Base-by-base conservation (phyloP, 148 eudicot genomes). In the Agrostemma githago region DNA sequence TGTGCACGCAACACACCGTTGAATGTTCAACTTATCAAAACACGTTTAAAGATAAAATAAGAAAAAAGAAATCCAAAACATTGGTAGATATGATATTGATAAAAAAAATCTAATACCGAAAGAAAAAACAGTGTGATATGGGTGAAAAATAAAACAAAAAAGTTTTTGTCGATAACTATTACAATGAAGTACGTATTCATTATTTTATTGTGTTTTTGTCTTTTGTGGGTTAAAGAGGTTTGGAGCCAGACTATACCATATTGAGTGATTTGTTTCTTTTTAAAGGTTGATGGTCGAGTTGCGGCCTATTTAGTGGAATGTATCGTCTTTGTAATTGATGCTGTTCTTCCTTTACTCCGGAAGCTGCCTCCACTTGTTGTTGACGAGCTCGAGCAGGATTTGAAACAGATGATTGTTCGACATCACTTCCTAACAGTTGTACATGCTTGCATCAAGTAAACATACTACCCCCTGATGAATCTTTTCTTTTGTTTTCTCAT, bases 351-450 rank as follows among this genome's bases (percentile, higher is more conserved):
- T 63, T 86, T 90, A 78, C 83, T 92, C 72, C 87, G 93, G 58
- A 95, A 88, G 85, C 84, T 95, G 83, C 88, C 98, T 79, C 86
- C 76, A 72, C 86, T 80, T 83, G 82, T 92, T 80, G 84, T 85
- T 76, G 97, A 88, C 77, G 98, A 95, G 74, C 97, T 95, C 73
- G 93, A 95, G 78, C 97, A 92, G 82, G 98, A 95, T 80, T 78
- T 95, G 77, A 95, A 90, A 84, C 96, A 88, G 76, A 95, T 95
- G 90, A 95, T 95, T 75, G 96, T 90, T 78, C 98, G 97, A 8
- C 98, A 95, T 88, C 85, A 97, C 76, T 95, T 95, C 83, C 85
- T 95, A 79, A 87, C 96, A 40, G 96, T 95, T 81, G 98, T 95
- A 69, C 97, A 90, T 84, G 96, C 98, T 75, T 90, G 96, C 88